Conservation (phyloP, 2,329 filamentous ascomycete genomes). For the Nannizziopsis arthrosporioides region DNA sequence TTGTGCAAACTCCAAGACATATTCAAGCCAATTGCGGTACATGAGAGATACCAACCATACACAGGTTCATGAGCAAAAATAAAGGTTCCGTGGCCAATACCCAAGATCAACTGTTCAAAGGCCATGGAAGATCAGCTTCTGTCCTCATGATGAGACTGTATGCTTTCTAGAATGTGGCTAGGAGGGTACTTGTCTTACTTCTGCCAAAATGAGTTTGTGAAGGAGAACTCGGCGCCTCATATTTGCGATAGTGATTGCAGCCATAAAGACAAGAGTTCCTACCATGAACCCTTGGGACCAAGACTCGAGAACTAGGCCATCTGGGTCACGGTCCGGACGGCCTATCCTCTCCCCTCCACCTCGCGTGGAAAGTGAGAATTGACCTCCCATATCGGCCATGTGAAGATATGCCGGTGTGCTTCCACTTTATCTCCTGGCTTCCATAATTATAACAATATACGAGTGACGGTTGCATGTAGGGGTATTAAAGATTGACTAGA, state of each 20-base stretch:
- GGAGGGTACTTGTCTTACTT: too few relatives aligned
- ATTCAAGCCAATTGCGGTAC: constrained; percentile 50
- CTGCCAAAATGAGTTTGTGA: constrained; percentile 41
- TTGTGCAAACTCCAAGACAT: constrained; percentile 55
- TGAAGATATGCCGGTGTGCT: background rate
- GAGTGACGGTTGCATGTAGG: too few relatives aligned
- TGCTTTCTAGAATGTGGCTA: too few relatives aligned
- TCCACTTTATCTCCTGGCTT: background rate
- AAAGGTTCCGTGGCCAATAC: constrained; percentile 48
- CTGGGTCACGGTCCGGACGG: constrained; percentile 17
- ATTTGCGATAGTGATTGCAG: constrained; percentile 39
- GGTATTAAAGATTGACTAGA: too few relatives aligned
- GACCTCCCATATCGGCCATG: constrained; percentile 1
- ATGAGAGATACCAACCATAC: constrained; percentile 54
- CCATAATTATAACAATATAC: background rate
- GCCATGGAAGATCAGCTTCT: background rate
- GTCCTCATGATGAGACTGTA: background rate
- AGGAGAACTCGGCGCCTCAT: constrained; percentile 39
- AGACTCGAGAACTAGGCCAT: constrained; percentile 34
- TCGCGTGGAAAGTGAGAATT: constrained; percentile 1
- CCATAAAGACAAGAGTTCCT: constrained; percentile 40
- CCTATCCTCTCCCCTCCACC: constrained; percentile 3
- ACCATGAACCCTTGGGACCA: constrained; percentile 42
- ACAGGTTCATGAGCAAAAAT: constrained; percentile 45
- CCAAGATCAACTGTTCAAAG: constrained; percentile 40